Percentiles rank a stretch among this genome's conserved stretches.
These are phyloP conservation scores for Globisporangium radiosum DNA, from an alignment of 352 stramenopile species.

Conservation along the genomic window DNA sequence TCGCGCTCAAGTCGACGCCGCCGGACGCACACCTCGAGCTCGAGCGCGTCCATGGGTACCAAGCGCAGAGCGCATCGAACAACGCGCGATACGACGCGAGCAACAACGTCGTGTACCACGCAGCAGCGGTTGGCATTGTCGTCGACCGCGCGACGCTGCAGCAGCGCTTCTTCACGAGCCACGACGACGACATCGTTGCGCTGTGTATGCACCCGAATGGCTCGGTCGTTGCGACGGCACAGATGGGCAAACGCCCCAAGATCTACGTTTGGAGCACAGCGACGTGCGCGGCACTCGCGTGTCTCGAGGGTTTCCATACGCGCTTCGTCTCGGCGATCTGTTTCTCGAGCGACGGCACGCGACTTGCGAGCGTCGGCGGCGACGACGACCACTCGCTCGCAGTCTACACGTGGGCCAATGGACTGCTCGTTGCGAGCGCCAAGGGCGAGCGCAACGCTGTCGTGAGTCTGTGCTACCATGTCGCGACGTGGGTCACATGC, in stretches of 20 bases:
- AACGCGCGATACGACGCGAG: constrained; percentile 63
- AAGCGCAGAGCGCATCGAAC: constrained; percentile 66
- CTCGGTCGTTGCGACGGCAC: constrained; percentile 76
- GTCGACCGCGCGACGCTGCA: constrained; percentile 35
- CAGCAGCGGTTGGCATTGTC: constrained; percentile 68
- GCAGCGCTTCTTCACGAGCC: constrained; percentile 57
- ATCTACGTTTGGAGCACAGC: constrained; percentile 76
- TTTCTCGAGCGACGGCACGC: constrained; percentile 66
- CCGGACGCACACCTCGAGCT: constrained; percentile 48
- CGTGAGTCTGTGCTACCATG: constrained; percentile 38
- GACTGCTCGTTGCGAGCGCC: constrained; percentile 33
- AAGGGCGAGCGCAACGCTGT: constrained; percentile 65
- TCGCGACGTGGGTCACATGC: constrained; percentile 55
- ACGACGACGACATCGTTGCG: constrained; percentile 83
- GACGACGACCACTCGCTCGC: constrained; percentile 83
- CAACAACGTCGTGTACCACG: constrained; percentile 69
- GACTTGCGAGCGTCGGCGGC: constrained; percentile 62
- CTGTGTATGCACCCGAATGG: constrained; percentile 74
- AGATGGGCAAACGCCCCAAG: constrained; percentile 78
- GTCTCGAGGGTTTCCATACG: constrained; percentile 75
- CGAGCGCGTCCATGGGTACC: constrained; percentile 69
- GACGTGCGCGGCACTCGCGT: constrained; percentile 25
- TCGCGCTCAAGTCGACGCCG: constrained; percentile 25
- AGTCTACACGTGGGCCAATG: constrained; percentile 73
- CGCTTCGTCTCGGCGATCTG: constrained; percentile 58